Conservation (phyloP, 2,329 filamentous ascomycete species). For the Colletotrichum spaethianum region DNA sequence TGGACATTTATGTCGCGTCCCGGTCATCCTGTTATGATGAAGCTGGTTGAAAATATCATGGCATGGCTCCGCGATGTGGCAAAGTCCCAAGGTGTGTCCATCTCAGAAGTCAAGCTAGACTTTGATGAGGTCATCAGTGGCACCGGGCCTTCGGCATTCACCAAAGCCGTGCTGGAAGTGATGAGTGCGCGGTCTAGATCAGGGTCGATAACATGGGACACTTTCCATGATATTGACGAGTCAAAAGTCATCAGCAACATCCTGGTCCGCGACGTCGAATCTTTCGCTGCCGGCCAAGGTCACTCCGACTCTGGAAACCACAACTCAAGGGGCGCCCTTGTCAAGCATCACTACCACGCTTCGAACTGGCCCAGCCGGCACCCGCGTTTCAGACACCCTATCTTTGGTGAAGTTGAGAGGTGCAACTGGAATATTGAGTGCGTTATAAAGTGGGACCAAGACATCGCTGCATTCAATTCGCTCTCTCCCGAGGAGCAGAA, state of each 20-base stretch:
- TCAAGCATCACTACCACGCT: slow-evolving; percentile 83
- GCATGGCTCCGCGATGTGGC: slow-evolving; percentile 74
- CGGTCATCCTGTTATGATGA: slow-evolving; percentile 76
- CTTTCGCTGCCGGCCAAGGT: slow-evolving; percentile 80
- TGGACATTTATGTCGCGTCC: slow-evolving; percentile 83
- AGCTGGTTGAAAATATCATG: slow-evolving; percentile 78
- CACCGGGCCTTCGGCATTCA: slow-evolving; percentile 81
- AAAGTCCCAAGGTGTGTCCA: slow-evolving; percentile 68
- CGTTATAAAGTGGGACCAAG: slow-evolving; percentile 75
- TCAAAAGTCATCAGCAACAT: slow-evolving; percentile 76
- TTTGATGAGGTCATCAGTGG: slow-evolving; percentile 81
- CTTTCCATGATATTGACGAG: slow-evolving; percentile 76
- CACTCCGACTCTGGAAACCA: slow-evolving; percentile 82
- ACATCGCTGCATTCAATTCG: slow-evolving; percentile 72
- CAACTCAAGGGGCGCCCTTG: slow-evolving; percentile 74
- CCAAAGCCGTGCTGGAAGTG: slow-evolving; percentile 73
- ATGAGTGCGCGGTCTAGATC: slow-evolving; percentile 61
- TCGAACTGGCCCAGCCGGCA: slow-evolving; percentile 79
- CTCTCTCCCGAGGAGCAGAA: slow-evolving; percentile 73
- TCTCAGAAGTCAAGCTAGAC: slow-evolving; percentile 75
- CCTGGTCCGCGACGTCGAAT: slow-evolving; percentile 78
- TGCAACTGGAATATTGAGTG: slow-evolving; percentile 80
- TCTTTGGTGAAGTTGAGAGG: slow-evolving; percentile 78
- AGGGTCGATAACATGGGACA: slow-evolving; percentile 68
- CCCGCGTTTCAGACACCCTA: slow-evolving; percentile 76